Base-by-base conservation (phyloP, 2,329 filamentous ascomycete genomes). In the Didymella exigua region DNA sequence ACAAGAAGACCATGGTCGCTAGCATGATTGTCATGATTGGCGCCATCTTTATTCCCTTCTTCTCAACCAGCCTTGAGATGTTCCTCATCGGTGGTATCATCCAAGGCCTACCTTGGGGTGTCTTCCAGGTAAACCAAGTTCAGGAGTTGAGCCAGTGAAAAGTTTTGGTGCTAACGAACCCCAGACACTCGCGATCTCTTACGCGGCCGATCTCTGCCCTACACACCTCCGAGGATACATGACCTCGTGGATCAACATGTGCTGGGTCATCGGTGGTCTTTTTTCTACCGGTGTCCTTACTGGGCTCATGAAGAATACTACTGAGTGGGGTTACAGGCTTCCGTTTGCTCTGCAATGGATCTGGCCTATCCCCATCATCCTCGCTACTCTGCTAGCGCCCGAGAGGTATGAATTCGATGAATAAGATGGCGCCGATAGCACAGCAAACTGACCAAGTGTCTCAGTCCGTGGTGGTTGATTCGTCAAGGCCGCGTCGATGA, bases 291-390 rank as follows among this genome's bases (percentile, higher is more conserved):
- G 86, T 13, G 86, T 89, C 53, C 86, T 90, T 62, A 84, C 84
- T 70, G 80, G 82, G 45, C 85, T 89, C 77, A 76, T 89, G 47
- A 77, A 82, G 68, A 82, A 86, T 43, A 73, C 81, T 2, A 85
- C 88, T 58, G 79, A 89, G 69, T 88, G 84, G 84, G 82, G 84
- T 0, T 88, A 86, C 69, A 80, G 85, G 30, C 84, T 88, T 18
- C 69, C 69, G 1, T 90, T 88, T 61, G 86, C 82, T 0, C 76
- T 90, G 24, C 88, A 91, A 74, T 90, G 88, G 87, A 86, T 90
- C 75, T 90, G 87, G 87, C 87, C 87, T 0, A 65, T 87, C 13
- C 86, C 86, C 2, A 79, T 90, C n/a, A 80, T 85, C 41, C 69
- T 87, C 42, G 86, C 83, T 55, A 84, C 89, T 59, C 82, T 77